These are phyloP conservation scores for Zancudomyces culisetae DNA, from an alignment of 371 early-diverging fungal species.

Conservation along the genomic window DNA sequence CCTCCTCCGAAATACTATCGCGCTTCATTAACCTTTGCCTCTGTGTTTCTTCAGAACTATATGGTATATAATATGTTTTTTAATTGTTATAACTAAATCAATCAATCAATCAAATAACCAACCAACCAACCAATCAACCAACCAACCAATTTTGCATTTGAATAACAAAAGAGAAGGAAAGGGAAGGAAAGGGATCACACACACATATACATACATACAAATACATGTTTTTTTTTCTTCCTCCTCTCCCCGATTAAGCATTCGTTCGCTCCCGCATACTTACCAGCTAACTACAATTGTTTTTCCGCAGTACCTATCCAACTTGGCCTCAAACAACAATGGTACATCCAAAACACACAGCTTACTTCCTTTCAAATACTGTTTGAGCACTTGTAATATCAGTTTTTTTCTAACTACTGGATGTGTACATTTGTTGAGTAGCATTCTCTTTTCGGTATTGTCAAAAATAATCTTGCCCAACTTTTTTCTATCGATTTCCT, in stretches of 20 bases:
- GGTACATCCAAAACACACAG: constrained; percentile 83
- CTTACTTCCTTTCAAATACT: constrained; percentile 44
- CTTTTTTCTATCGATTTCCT: constrained; percentile 45
- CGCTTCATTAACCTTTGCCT: constrained; percentile 48
- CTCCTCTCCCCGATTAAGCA: too few relatives aligned
- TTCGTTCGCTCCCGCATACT: neutral
- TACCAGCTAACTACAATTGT: constrained; percentile 57
- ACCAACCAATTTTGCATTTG: neutral
- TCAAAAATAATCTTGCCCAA: constrained; percentile 63
- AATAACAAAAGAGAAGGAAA: neutral
- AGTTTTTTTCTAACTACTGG: constrained; percentile 67
- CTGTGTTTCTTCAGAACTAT: constrained; percentile 40
- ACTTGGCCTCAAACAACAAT: constrained; percentile 63
- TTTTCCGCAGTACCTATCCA: constrained; percentile 46
- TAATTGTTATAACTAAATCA: too few relatives aligned
- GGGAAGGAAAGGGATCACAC: neutral
- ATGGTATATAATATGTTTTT: too few relatives aligned
- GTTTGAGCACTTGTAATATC: constrained; percentile 37
- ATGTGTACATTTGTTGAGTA: constrained; percentile 69
- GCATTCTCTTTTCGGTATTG: constrained; percentile 42
- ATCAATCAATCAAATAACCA: too few relatives aligned
- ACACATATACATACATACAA: neutral
- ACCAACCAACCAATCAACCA: neutral
- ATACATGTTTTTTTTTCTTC: too few relatives aligned
- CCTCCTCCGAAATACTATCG: constrained; percentile 37